Base-by-base conservation (phyloP, 805 yeast species). In the Wickerhamiella musiphila region DNA sequence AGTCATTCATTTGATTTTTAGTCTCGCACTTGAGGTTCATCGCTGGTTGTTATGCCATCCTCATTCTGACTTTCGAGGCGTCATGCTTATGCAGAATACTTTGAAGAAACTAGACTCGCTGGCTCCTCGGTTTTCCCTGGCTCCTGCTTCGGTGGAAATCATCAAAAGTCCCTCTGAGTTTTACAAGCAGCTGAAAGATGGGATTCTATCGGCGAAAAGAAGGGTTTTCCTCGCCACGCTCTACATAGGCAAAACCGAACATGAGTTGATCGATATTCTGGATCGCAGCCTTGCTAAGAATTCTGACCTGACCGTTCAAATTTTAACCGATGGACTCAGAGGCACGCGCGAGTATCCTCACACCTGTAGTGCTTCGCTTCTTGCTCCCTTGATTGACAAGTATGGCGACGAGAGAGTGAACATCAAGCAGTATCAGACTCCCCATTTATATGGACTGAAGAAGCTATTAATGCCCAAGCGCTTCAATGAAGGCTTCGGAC, bases 311-410 rank as follows among this genome's bases (percentile, higher is more conserved):
- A 64, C 68, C 42, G 78, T 90, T 2, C 68, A 66, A 36, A 71
- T 90, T 17, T 59, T 90, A 32, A 65, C 84, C 5, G 98, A 90
- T 54, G 93, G 84, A 9, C 61, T 90, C 29, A 57, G 98, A 43
- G 94, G 94, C 0, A 86, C 96, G 0, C 66, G 98, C 42, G 98
- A 90, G 47, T 73, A 83, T 1, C 96, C 98, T 0, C 56, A 66
- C 5, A 57, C 63, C 30, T 76, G 83, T 28, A 71, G 92, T 11
- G 94, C 94, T 0, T 65, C 78, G 23, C 57, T 84, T 20, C 57
- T 90, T 29, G 68, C 78, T 1, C 63, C 68, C 2, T 58, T 90
- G 29, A 76, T 71, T 14, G 65, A 68, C 26, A 67, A 34, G 38
- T 72, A 66, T 48, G n/a, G n/a, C n/a, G 60, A 63, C 25, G 53